Base-by-base conservation (phyloP, 768 basidiomycete species). In the Lepiota brunneoincarnata region DNA sequence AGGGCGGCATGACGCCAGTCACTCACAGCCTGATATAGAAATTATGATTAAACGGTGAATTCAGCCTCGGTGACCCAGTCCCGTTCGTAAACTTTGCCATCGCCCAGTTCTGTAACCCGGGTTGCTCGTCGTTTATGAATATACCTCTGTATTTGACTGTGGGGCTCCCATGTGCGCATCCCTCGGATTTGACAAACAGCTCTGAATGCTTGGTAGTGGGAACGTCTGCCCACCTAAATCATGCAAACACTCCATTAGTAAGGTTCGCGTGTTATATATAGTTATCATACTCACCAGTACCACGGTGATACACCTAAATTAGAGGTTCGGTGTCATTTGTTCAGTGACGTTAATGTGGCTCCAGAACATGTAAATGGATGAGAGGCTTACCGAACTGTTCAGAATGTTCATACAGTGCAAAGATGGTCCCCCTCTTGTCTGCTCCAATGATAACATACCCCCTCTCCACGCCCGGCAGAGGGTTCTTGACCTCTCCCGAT, bases 101-200 rank as follows among this genome's bases (percentile, higher is more conserved):
- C 14, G 84, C 87, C 87, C 87, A 89, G 58, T 80, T 83, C 58
- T 82, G 81, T 46, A 88, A 63, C 21, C 81, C 80, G 7, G 87
- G 87, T 60, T 86, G 82, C 63, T 89, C 87, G 59, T 89, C 87
- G 61, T 89, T 89, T 57, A 89, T 66, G 72, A 89, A 84, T 40
- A 87, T 77, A 10, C 81, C 87, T 36, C 86, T 78, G 60, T 84
- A 87, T 61, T 86, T 81, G 51, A 89, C 83, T 7, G 80, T 81
- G 3, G 87, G 86, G 17, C 73, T 61, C 37, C 83, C 86, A 66
- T 87, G 84, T 7, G 74, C 64, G 62, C 77, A 78, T 21, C 77
- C 77, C 40, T 60, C 61, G 21, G 71, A 59, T 2, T 71, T 59
- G 14, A 81, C 75, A 57, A 77, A 81, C 24, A 88, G 55, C 23